phyloP scores from a whole-genome alignment of 352 stramenopile genomes.

The Globisporangium camurandrum region DNA sequence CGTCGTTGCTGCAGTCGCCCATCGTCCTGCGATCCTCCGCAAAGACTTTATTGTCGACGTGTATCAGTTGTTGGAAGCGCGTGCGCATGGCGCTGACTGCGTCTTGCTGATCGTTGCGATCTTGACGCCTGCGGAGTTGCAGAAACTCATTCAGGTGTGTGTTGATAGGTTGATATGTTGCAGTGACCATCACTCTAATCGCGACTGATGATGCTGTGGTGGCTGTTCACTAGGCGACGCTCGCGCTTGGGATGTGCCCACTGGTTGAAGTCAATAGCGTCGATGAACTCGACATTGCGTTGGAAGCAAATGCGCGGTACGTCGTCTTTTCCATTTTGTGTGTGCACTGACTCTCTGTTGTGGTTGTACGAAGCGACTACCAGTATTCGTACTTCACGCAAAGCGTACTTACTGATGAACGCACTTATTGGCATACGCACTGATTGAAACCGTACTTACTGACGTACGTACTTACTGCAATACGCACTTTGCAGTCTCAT shows the following conservation, averaged over 20 bases:
- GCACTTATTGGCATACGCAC: no score
- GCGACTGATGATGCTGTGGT: background rate
- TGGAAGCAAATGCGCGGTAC: slow-evolving; percentile 81
- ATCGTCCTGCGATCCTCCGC: slow-evolving; percentile 69
- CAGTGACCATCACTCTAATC: background rate
- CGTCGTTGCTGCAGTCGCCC: slow-evolving; percentile 29
- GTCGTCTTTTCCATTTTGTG: background rate
- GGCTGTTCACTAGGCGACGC: slow-evolving; percentile 42
- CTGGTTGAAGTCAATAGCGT: slow-evolving; percentile 97
- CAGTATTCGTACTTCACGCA: no score
- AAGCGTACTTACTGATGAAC: no score
- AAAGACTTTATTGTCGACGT: slow-evolving; percentile 96
- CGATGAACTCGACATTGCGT: slow-evolving; percentile 91
- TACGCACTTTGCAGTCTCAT: no score
- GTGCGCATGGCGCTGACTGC: slow-evolving; percentile 93
- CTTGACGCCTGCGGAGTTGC: slow-evolving; percentile 50
- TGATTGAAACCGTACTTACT: background rate
- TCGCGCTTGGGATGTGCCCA: slow-evolving; percentile 92
- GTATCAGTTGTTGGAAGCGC: slow-evolving; percentile 94
- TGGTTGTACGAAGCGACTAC: no score
- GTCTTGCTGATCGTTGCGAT: slow-evolving; percentile 97
- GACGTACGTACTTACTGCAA: background rate
- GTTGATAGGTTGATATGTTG: background rate
- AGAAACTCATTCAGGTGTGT: slow-evolving; percentile 51
- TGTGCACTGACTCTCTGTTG: no score